Evolutionary conservation across 176 grass and related monocot species (phyloP).

Genomic region (Eleusine coracana): DNA sequence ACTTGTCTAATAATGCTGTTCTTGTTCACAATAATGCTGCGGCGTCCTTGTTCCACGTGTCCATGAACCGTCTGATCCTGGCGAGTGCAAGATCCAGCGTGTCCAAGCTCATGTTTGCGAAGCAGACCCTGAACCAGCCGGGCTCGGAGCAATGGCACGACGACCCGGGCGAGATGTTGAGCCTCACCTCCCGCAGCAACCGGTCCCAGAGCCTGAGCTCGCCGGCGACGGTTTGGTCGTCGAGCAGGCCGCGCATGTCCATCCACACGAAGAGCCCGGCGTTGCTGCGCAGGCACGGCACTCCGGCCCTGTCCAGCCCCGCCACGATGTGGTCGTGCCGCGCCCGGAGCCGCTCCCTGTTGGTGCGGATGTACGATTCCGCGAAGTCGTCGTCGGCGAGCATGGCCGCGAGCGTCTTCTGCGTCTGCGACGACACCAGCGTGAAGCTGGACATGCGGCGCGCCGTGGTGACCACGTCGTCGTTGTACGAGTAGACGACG

Average conservation of each 20-base stretch:
- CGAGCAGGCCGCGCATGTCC: constrained; percentile 66
- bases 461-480: constrained; percentile 73
- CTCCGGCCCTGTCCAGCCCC: constrained; percentile 54
- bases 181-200: constrained; percentile 65
- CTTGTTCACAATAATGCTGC: not conserved
- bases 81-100: constrained; percentile 72
- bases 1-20: not conserved
- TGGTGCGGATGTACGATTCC: constrained; percentile 62
- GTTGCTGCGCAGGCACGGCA: constrained; percentile 72
- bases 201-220: constrained; percentile 72
- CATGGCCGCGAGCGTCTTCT: constrained; percentile 77
- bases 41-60: constrained; percentile 48
- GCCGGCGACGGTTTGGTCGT: constrained; percentile 38
- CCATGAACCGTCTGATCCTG: constrained; percentile 66
- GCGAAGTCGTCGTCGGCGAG: constrained; percentile 65
- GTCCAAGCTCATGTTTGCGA: constrained; percentile 82
- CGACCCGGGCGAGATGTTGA: constrained; percentile 84
- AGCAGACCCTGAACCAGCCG: constrained; percentile 95
- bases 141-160: constrained; percentile 88
- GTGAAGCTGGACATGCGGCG: constrained; percentile 96
- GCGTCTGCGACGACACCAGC: constrained; percentile 89
- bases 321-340: constrained; percentile 65
- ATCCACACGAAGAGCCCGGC: constrained; percentile 91
- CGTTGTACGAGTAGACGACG: constrained; percentile 83
- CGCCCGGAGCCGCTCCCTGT: constrained; percentile 55